Evolutionary conservation across 2,329 filamentous ascomycete species (phyloP), one percentile per base, ranked within the genome.

Genomic region (Fusarium zealandicum): DNA sequence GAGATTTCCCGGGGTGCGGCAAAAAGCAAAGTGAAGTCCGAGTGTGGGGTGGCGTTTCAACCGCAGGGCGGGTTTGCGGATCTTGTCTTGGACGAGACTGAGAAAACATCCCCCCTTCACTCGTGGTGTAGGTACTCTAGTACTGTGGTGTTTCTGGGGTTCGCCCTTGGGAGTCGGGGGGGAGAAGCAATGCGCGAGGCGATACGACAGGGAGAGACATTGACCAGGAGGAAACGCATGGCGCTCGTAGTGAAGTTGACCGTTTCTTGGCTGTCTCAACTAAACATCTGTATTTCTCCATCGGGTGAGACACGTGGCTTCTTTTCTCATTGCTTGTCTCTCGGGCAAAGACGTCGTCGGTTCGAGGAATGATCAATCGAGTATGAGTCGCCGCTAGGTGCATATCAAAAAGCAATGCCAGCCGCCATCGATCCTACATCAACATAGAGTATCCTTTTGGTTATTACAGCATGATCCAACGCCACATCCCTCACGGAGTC

Each of bases 181-280:
- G 16, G 33, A 63, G 57, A 63, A 61, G 59, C 56, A 63, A 63
- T 18, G 27, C 46, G 50, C 47, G 43, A 49, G 30, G 30, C 51
- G 37, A 55, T 54, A 54, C 47, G 36, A 47, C 31, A 51, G 27
- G 44, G 46, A 59, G 49, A 46, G 51, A 46, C 31, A 51, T 41
- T 35, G 28, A 31, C 36, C 36, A 43, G 45, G 45, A 54, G 47
- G 58, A 18, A 58, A 58, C 28, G 33, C 43, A 57, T 38, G 30
- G 22, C 8, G 33, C 18, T 13, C 36, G 16, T 22, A 22, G 20
- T 10, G 16, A 46, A 20, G 33, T 32, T n/a, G 28, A 6, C 11
- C 22, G 42, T 30, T 27, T 37, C 30, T 48, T 61, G 37, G 30
- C 33, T 17, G 17, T 51, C 11, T 41, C 16, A 22, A 33, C 49